Evolutionary conservation across 805 yeast genomes (phyloP).

Genomic region (Candida koratica): DNA sequence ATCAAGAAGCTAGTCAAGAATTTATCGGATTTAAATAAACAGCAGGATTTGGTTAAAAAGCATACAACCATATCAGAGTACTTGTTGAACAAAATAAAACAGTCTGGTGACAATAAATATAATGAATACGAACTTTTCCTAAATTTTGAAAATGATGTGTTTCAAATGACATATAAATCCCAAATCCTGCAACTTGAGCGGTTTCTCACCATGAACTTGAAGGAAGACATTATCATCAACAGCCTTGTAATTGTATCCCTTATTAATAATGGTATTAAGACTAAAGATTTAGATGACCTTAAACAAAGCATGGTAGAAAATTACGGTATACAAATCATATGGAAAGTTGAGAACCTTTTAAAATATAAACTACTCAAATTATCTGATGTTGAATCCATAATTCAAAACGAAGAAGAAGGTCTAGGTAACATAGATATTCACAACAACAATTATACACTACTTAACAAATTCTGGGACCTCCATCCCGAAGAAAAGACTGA

Average conservation of each 20-base stretch:
- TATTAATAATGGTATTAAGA: slow-evolving; percentile 64
- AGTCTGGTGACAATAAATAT: slow-evolving; percentile 18
- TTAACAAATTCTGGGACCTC: slow-evolving; percentile 44
- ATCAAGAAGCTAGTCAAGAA: slow-evolving; percentile 70
- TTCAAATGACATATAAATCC: slow-evolving; percentile 39
- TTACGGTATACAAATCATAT: slow-evolving; percentile 57
- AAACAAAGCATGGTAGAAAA: slow-evolving; percentile 54
- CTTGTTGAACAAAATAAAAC: slow-evolving; percentile 46
- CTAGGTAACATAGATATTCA: slow-evolving; percentile 28
- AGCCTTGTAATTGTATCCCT: slow-evolving; percentile 56
- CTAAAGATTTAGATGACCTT: slow-evolving; percentile 54
- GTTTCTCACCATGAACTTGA: slow-evolving; percentile 37
- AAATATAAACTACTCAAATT: slow-evolving; percentile 46
- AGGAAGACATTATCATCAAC: slow-evolving; percentile 45
- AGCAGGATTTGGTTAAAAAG: slow-evolving; percentile 63
- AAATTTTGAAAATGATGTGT: slow-evolving; percentile 66
- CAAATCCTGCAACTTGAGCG: slow-evolving; percentile 30
- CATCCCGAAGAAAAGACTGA: slow-evolving; percentile 38
- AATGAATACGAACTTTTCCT: slow-evolving; percentile 44
- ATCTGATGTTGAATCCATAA: slow-evolving; percentile 17
- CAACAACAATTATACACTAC: slow-evolving; percentile 33
- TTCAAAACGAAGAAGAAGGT: slow-evolving; percentile 26
- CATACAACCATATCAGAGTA: slow-evolving; percentile 75
- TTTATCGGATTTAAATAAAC: slow-evolving; percentile 59
- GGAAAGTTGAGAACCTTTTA: slow-evolving; percentile 46